Percentiles rank a stretch among this genome's conserved stretches.
Evolutionary conservation across 2,329 filamentous ascomycete genomes (phyloP).

Genomic region (Exutisphaerella laricina): DNA sequence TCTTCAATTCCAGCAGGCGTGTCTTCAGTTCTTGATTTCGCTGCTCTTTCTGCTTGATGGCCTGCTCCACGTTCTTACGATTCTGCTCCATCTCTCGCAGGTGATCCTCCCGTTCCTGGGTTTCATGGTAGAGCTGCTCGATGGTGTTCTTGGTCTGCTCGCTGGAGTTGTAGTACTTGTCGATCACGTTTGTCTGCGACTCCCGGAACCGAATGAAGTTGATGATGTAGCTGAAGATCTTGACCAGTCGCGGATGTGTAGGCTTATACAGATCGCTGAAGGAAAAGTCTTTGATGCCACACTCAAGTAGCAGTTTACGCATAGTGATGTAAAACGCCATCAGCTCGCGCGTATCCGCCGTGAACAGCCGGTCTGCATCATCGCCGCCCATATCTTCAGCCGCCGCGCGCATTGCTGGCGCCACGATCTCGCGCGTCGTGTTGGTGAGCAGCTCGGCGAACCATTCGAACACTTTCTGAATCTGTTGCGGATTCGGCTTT

Average conservation of each 20-base stretch:
- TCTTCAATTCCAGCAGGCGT: slow-evolving; percentile 70
- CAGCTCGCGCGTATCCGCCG: slow-evolving; percentile 81
- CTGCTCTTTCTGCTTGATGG: slow-evolving; percentile 77
- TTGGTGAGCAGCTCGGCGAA: slow-evolving; percentile 93
- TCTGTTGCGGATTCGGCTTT: slow-evolving; percentile 89
- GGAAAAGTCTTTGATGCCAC: slow-evolving; percentile 87
- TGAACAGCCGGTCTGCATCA: slow-evolving; percentile 69
- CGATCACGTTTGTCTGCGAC: slow-evolving; percentile 81
- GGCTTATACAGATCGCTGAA: slow-evolving; percentile 90
- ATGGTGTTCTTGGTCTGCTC: slow-evolving; percentile 83
- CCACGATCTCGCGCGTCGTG: slow-evolving; percentile 84
- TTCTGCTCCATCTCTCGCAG: slow-evolving; percentile 76
- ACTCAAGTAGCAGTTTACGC: slow-evolving; percentile 71
- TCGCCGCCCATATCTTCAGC: slow-evolving; percentile 82
- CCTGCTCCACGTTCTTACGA: slow-evolving; percentile 70
- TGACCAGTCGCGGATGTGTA: slow-evolving; percentile 81
- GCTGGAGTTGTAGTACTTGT: slow-evolving; percentile 87
- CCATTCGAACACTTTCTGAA: slow-evolving; percentile 98
- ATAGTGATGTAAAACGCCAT: slow-evolving; percentile 93
- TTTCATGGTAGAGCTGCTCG: slow-evolving; percentile 76
- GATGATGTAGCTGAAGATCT: slow-evolving; percentile 96
- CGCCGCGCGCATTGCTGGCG: slow-evolving; percentile 90
- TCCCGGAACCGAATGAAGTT: slow-evolving; percentile 98
- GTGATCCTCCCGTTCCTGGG: slow-evolving; percentile 76
- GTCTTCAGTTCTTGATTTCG: slow-evolving; percentile 84